Conservation (phyloP, 192 early-diverging fungal genomes). For the Obelidium mucronatum region DNA sequence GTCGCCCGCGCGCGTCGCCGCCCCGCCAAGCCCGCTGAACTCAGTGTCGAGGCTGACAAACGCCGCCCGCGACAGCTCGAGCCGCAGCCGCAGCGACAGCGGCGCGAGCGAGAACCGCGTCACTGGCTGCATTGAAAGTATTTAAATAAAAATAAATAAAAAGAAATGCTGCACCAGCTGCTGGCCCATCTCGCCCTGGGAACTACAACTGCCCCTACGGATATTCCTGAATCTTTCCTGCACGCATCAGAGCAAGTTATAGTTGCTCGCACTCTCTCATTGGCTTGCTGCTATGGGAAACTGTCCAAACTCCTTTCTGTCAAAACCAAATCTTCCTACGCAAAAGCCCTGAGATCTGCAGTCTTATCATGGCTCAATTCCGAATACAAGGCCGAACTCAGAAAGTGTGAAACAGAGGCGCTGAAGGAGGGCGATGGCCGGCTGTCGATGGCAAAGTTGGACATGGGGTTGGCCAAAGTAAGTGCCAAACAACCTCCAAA, state of each 20-base stretch:
- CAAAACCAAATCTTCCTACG: background rate
- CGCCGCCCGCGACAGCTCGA: conserved; percentile 51
- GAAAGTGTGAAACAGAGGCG: background rate
- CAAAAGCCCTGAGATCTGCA: background rate
- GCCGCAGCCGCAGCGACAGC: conserved; percentile 38
- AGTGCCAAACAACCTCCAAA: background rate
- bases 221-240: background rate
- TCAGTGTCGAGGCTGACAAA: conserved; percentile 92
- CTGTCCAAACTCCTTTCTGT: background rate
- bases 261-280: background rate
- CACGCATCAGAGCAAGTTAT: background rate
- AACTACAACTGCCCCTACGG: background rate
- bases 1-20: conserved; percentile 4
- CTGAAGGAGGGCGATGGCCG: background rate
- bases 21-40: conserved; percentile 83
- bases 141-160: background rate
- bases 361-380: background rate
- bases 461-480: background rate
- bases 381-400: background rate
- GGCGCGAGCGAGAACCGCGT: conserved; percentile 48
- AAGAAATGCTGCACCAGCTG: background rate
- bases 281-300: background rate
- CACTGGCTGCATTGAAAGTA: no score
- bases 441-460: background rate
- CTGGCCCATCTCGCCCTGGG: background rate